Evolutionary conservation across 768 basidiomycete genomes (phyloP).

Genomic region (Mycena vitilis): DNA sequence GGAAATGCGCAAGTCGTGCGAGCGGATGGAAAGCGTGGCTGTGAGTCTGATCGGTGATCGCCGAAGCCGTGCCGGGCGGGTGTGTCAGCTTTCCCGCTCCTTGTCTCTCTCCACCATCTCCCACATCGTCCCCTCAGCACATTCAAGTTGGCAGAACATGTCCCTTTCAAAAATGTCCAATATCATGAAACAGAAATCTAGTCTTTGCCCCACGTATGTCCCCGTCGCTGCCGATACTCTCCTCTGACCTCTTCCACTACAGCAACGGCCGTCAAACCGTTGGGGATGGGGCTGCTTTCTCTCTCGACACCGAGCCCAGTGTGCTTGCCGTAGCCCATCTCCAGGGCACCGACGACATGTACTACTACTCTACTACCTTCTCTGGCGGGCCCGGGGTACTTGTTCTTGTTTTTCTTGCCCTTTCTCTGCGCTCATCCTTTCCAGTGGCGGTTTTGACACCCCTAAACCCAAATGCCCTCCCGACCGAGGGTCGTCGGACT

Average conservation of each 20-base stretch:
- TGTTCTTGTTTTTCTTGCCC: slow-evolving; percentile 31
- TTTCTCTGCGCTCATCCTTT: slow-evolving; percentile 24
- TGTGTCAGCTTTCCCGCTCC: slow-evolving; percentile 6
- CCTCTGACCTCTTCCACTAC: slow-evolving; percentile 22
- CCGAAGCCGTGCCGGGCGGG: too few relatives aligned
- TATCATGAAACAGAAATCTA: slow-evolving; percentile 83
- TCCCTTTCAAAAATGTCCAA: slow-evolving; percentile 79
- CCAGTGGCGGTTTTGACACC: slow-evolving; percentile 96
- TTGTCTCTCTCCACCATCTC: slow-evolving; percentile 36
- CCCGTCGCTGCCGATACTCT: slow-evolving; percentile 34
- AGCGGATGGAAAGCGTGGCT: too few relatives aligned
- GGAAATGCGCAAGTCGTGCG: too few relatives aligned
- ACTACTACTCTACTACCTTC: slow-evolving; percentile 94
- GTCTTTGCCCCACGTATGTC: slow-evolving; percentile 93
- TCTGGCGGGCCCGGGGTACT: slow-evolving; percentile 92
- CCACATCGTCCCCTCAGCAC: slow-evolving; percentile 31
- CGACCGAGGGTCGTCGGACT: slow-evolving; percentile 92
- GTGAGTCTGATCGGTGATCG: not conserved
- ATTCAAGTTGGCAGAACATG: slow-evolving; percentile 89
- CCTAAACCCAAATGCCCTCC: slow-evolving; percentile 94
- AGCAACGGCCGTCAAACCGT: slow-evolving; percentile 97
- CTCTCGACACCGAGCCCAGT: slow-evolving; percentile 80
- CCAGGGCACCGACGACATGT: slow-evolving; percentile 83
- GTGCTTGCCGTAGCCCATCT: slow-evolving; percentile 90
- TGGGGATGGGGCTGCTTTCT: slow-evolving; percentile 93